Base-by-base conservation (phyloP, 148 eudicot genomes). In the Spergularia marina region DNA sequence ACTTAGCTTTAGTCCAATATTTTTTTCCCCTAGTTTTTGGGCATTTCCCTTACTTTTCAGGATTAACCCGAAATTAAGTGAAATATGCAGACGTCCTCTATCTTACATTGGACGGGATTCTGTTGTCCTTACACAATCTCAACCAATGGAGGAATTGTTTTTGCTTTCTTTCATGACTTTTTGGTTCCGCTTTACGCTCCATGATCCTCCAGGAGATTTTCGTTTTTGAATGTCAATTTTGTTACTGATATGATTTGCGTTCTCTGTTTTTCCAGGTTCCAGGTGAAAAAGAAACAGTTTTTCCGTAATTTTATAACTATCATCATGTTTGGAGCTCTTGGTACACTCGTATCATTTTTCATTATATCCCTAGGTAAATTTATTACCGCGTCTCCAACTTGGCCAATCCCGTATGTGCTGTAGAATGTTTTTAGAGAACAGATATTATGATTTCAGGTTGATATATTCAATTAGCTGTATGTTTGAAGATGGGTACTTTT, bases 221-320 rank as follows among this genome's bases (percentile, higher is more conserved):
- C 16, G n/a, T 47, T 44, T 51, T 51, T 56, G 79, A 68, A 68
- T 66, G 18, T 57, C 65, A 23, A 14, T 10, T 68, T 39, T 17
- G 53, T 40, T 68, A 60, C 56, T 77, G 53, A 77, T 51, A 67
- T 73, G 70, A 23, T 74, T 61, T n/a, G 39, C 57, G 41, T 73
- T 16, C 11, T 61, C 17, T 55, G 21, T 23, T 15, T 73, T 64
- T 77, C 70, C 86, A 89, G 92, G 80, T 89, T 89, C 76, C 91
- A 89, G 77, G 90, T 88, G 80, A 88, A 88, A 73, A 88, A 88
- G 86, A 88, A 88, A 86, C 87, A 88, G 30, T 88, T 88, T 51
- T 88, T 89, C 72, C 90, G 90, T 21, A 86, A 86, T 63, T 87
- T 89, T 73, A 87, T 89, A 55, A 89, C 93, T 41, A 89, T 89